phyloP scores from a whole-genome alignment of 768 basidiomycete genomes.

The Collybia nuda region DNA sequence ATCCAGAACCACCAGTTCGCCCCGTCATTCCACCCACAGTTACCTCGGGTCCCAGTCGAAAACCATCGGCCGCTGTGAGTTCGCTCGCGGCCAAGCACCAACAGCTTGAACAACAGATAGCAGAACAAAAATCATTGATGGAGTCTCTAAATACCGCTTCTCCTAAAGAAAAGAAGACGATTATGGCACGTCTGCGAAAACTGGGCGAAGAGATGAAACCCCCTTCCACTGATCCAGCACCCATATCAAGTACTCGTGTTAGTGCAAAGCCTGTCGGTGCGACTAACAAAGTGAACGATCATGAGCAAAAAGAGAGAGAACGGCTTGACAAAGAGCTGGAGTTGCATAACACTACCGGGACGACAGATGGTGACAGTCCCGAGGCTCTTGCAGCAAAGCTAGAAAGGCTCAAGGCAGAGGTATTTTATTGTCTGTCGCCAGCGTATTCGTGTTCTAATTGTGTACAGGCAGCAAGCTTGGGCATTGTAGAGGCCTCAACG shows the following conservation, averaged over 20 bases:
- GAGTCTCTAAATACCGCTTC: slow-evolving; percentile 61
- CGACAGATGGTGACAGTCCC: slow-evolving; percentile 46
- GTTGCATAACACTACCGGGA: slow-evolving; percentile 45
- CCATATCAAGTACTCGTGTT: slow-evolving; percentile 23
- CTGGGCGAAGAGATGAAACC: slow-evolving; percentile 78
- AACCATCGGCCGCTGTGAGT: slow-evolving; percentile 34
- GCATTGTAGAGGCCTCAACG: slow-evolving; percentile 54
- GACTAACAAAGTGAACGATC: slow-evolving; percentile 33
- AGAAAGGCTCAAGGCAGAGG: slow-evolving; percentile 79
- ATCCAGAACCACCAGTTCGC: slow-evolving; percentile 29
- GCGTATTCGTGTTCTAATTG: neutral
- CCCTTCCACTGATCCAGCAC: slow-evolving; percentile 24
- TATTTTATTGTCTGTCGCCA: slow-evolving; percentile 27
- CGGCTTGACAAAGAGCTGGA: slow-evolving; percentile 85
- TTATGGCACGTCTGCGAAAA: slow-evolving; percentile 75
- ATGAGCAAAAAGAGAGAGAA: slow-evolving; percentile 59
- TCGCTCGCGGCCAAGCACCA: slow-evolving; percentile 75
- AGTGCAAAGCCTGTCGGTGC: slow-evolving; percentile 14
- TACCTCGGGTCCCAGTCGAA: slow-evolving; percentile 27
- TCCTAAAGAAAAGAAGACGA: slow-evolving; percentile 72
- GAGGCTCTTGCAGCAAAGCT: slow-evolving; percentile 75
- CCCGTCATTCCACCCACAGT: slow-evolving; percentile 17
- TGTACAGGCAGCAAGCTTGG: slow-evolving; percentile 70
- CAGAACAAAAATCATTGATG: slow-evolving; percentile 88
- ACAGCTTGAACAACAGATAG: slow-evolving; percentile 76